These are phyloP conservation scores for Davidsoniella eucalypti DNA, from an alignment of 2,329 filamentous ascomycete genomes.

Conservation along the genomic window DNA sequence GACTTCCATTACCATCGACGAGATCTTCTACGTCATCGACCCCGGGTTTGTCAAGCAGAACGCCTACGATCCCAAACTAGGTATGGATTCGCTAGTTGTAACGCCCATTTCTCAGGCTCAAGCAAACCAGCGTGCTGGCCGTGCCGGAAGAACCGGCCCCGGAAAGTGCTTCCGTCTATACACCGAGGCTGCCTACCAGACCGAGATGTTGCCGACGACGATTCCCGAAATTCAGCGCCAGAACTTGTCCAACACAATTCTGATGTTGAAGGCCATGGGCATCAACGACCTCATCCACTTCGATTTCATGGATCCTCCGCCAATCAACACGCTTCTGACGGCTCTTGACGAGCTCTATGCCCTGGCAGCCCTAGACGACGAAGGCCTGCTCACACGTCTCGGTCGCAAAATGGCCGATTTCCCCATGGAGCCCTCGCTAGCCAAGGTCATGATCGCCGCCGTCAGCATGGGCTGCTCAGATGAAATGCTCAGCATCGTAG, in stretches of 20 bases:
- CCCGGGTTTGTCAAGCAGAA: conserved; percentile 97
- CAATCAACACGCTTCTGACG: conserved; percentile 93
- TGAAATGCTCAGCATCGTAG: conserved; percentile 84
- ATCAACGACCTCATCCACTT: conserved; percentile 96
- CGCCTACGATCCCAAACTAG: conserved; percentile 87
- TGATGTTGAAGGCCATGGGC: conserved; percentile 98
- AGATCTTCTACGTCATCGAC: conserved; percentile 94
- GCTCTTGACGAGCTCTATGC: conserved; percentile 92
- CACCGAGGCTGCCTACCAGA: conserved; percentile 87
- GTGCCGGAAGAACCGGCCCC: conserved; percentile 84
- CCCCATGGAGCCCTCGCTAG: conserved; percentile 86
- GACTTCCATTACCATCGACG: conserved; percentile 93
- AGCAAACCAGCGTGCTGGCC: conserved; percentile 82
- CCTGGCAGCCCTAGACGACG: conserved; percentile 79
- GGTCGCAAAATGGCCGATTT: conserved; percentile 98
- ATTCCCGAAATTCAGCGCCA: conserved; percentile 95
- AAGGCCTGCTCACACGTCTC: conserved; percentile 78
- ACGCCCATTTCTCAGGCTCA: conserved; percentile 95
- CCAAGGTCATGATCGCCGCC: conserved; percentile 77
- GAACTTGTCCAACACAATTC: conserved; percentile 80
- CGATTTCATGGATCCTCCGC: conserved; percentile 97
- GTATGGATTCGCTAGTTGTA: conserved; percentile 92
- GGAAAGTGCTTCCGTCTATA: conserved; percentile 94
- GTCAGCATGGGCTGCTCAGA: conserved; percentile 83
- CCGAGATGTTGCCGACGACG: conserved; percentile 89